Percentiles rank a stretch among this genome's conserved stretches.
phyloP scores from a whole-genome alignment of 371 early-diverging fungal species.

The Lichtheimia hyalospora region DNA sequence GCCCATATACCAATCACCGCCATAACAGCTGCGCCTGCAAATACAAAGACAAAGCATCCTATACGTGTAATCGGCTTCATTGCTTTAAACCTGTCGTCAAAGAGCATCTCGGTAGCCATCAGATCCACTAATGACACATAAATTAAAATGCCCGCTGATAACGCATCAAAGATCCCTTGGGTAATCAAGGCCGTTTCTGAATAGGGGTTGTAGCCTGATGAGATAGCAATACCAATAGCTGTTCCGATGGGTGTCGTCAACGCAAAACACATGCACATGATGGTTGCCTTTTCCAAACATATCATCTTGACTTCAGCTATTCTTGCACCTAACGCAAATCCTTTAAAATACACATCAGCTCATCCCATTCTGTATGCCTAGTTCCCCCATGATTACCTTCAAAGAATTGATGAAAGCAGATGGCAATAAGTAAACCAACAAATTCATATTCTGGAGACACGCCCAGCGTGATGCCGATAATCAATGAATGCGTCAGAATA shows the following conservation, averaged over 20 bases:
- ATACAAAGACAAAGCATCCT: conserved; percentile 54
- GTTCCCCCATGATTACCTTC: conserved; percentile 63
- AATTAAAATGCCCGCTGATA: conserved; percentile 76
- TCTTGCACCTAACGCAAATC: conserved; percentile 79
- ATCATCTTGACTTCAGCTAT: conserved; percentile 68
- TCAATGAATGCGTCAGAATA: conserved; percentile 76
- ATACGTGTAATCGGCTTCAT: conserved; percentile 36
- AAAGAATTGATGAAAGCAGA: conserved; percentile 75
- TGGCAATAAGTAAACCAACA: conserved; percentile 65
- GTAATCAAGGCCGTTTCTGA: conserved; percentile 42
- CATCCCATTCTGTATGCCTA: too few species aligned
- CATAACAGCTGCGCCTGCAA: conserved; percentile 69
- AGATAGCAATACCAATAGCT: conserved; percentile 74
- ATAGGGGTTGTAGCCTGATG: conserved; percentile 49
- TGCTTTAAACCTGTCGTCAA: conserved; percentile 52
- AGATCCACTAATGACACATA: conserved; percentile 79
- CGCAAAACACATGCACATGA: conserved; percentile 44
- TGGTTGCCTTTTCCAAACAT: conserved; percentile 30
- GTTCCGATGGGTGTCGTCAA: conserved; percentile 77
- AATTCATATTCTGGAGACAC: conserved; percentile 22
- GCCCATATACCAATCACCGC: conserved; percentile 72
- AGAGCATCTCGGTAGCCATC: conserved; percentile 68
- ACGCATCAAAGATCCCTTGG: conserved; percentile 11
- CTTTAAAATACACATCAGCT: too few species aligned
- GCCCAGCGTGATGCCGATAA: conserved; percentile 77